Conservation (phyloP, 352 stramenopile genomes). For the Thalassiosira mediterranea region DNA sequence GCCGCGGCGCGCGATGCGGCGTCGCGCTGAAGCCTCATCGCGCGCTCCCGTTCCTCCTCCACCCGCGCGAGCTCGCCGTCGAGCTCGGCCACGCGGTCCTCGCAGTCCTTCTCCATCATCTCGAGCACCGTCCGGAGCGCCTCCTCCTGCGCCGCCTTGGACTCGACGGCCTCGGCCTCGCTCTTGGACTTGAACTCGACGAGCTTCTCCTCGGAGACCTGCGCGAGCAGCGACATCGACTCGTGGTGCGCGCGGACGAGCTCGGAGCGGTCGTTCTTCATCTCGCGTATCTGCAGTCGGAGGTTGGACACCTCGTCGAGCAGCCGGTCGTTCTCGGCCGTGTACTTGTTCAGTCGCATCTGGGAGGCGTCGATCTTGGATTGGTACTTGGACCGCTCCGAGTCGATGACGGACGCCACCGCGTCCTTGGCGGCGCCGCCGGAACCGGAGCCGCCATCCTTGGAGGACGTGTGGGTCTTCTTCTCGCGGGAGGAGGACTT, state of each 20-base stretch:
- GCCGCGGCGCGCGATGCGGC: slow-evolving; percentile 21
- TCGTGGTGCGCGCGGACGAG: slow-evolving; percentile 53
- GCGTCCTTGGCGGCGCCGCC: slow-evolving; percentile 21
- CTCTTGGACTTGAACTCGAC: slow-evolving; percentile 47
- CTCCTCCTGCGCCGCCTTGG: slow-evolving; percentile 51
- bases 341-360: slow-evolving; percentile 46
- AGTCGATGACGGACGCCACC: slow-evolving; percentile 25
- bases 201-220: slow-evolving; percentile 58
- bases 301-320: slow-evolving; percentile 54
- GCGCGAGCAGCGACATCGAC: slow-evolving; percentile 46
- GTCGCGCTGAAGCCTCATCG: slow-evolving; percentile 35
- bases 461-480: not conserved
- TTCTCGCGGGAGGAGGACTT: not conserved
- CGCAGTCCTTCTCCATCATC: slow-evolving; percentile 64
- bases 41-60: slow-evolving; percentile 42
- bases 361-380: slow-evolving; percentile 22
- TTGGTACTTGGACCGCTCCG: slow-evolving; percentile 30
- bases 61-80: slow-evolving; percentile 37
- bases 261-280: slow-evolving; percentile 53
- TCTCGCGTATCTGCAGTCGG: slow-evolving; percentile 56
- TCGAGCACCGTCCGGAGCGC: slow-evolving; percentile 55
- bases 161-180: slow-evolving; percentile 41
- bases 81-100: slow-evolving; percentile 47
- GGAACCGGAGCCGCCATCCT: not conserved
- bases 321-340: slow-evolving; percentile 48